These are phyloP conservation scores for Herpetospermum pedunculosum DNA, from an alignment of 306 rosid species.

Conservation along the genomic window DNA sequence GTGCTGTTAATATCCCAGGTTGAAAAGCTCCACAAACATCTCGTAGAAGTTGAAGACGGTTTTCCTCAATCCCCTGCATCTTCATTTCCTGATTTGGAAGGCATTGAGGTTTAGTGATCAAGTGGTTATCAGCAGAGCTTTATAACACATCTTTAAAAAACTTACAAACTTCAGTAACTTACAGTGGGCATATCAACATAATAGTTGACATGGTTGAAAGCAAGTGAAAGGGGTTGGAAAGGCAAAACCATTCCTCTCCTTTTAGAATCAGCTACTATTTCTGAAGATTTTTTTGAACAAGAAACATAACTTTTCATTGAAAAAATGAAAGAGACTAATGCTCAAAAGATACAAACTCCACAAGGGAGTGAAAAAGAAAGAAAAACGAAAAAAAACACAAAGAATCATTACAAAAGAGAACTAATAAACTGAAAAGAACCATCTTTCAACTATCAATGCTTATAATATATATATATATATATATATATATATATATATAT, in stretches of 20 bases:
- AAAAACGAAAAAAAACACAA: no score
- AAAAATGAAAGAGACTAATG: no score
- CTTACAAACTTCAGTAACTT: constrained; percentile 13
- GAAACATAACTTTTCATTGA: no score
- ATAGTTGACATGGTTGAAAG: constrained; percentile 61
- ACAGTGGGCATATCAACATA: constrained; percentile 67
- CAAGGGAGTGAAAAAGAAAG: no score
- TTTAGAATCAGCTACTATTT: neutral
- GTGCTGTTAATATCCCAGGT: constrained; percentile 50
- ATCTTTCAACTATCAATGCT: no score
- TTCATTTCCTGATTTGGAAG: constrained; percentile 47
- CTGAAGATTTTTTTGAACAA: no score
- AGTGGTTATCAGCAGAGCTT: neutral
- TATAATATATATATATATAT: no score
- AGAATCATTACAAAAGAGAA: no score
- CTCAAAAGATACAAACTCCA: no score
- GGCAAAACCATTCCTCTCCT: constrained; percentile 55
- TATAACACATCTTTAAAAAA: no score
- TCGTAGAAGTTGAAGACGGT: constrained; percentile 48
- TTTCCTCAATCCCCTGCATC: constrained; percentile 26
- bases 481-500: no score
- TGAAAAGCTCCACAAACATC: constrained; percentile 55
- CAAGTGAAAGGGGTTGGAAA: constrained; percentile 53
- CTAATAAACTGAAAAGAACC: no score
- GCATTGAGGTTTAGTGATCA: neutral